Percentiles rank a stretch among this genome's conserved stretches.
These are phyloP conservation scores for Sporothrix inflata DNA, from an alignment of 2,329 filamentous ascomycete species.

Conservation along the genomic window DNA sequence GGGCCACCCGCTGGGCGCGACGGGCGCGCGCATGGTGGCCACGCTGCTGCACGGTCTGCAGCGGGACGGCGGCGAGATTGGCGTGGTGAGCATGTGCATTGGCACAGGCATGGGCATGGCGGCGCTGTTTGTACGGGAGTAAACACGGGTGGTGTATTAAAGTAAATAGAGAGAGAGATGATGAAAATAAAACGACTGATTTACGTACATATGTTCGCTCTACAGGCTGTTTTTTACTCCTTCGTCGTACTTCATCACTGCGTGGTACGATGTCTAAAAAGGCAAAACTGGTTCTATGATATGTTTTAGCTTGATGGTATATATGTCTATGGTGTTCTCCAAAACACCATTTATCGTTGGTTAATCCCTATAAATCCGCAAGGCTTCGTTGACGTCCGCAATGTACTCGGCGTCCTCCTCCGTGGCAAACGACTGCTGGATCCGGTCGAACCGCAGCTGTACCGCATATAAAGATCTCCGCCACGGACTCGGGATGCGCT, in stretches of 20 bases:
- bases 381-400: too few species aligned
- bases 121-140: constrained; percentile 42
- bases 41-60: constrained; percentile 69
- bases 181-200: neutral
- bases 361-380: too few species aligned
- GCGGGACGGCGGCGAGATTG: constrained; percentile 72
- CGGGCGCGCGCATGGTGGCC: constrained; percentile 77
- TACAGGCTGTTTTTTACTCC: too few species aligned
- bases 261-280: too few species aligned
- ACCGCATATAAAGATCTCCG: neutral
- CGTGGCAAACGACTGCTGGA: neutral
- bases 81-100: constrained; percentile 90
- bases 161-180: too few species aligned
- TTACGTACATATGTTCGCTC: too few species aligned
- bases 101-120: constrained; percentile 77
- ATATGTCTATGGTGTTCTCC: too few species aligned
- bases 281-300: too few species aligned
- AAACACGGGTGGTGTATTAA: neutral
- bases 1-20: constrained; percentile 88
- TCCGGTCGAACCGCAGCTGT: neutral
- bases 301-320: too few species aligned
- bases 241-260: too few species aligned
- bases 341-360: too few species aligned
- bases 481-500: neutral
- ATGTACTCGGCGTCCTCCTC: too few species aligned